phyloP scores from a whole-genome alignment of 116 monocot genomes.

The Trichopus zeylanicus region DNA sequence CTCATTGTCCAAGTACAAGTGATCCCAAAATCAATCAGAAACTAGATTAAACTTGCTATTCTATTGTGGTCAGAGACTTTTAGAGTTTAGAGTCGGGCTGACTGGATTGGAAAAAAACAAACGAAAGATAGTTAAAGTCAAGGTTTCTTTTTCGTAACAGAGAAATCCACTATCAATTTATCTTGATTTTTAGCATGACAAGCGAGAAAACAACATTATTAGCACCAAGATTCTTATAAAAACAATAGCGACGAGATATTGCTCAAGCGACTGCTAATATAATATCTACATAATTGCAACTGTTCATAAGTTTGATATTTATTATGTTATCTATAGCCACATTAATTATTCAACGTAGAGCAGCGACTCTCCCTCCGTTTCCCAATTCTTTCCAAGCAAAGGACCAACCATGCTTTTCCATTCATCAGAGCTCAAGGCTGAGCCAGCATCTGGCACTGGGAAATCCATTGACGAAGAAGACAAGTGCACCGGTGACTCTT shows the following conservation, averaged over 20 bases:
- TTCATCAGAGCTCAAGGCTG: constrained; percentile 28
- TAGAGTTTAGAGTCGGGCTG: too few relatives aligned
- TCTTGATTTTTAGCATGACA: too few relatives aligned
- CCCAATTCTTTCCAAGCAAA: constrained; percentile 18
- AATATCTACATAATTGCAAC: background rate
- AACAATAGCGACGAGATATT: background rate
- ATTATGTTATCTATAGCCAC: background rate
- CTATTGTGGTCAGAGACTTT: too few relatives aligned
- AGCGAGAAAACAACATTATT: too few relatives aligned
- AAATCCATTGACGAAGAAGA: constrained; percentile 80
- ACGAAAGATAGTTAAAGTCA: too few relatives aligned
- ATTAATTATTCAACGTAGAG: background rate
- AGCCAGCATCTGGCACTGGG: constrained; percentile 31
- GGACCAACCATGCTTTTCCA: constrained; percentile 61
- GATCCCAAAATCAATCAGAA: too few relatives aligned
- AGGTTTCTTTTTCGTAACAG: too few relatives aligned
- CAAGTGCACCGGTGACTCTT: constrained; percentile 58
- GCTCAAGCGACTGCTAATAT: background rate
- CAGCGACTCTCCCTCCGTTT: constrained; percentile 8
- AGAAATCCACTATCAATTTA: too few relatives aligned
- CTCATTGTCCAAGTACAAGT: too few relatives aligned
- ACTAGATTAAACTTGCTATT: too few relatives aligned
- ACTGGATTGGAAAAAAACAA: too few relatives aligned
- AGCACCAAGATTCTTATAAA: too few relatives aligned
- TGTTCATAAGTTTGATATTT: background rate